Conservation (phyloP, 176 grass and related monocot species). For the Ensete glaucum region DNA sequence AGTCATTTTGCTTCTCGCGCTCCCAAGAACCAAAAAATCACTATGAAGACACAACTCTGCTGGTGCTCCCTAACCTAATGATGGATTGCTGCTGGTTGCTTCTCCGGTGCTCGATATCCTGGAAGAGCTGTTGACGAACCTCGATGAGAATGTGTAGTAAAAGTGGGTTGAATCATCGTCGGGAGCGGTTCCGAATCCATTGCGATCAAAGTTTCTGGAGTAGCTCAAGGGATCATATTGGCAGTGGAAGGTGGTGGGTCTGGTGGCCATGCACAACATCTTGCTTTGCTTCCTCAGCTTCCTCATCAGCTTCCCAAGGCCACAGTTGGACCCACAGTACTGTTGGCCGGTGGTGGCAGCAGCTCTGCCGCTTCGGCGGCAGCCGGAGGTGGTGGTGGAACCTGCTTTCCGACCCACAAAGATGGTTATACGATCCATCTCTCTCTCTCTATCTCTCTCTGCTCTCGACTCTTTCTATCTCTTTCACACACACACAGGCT, state of each 20-base stretch:
- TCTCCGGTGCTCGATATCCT: background rate
- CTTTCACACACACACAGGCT: too few relatives aligned
- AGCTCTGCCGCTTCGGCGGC: too few relatives aligned
- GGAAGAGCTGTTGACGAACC: slow-evolving; percentile 40
- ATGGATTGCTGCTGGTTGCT: background rate
- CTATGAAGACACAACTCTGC: too few relatives aligned
- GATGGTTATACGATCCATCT: background rate
- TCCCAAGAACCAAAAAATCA: too few relatives aligned
- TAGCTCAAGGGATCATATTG: slow-evolving; percentile 89
- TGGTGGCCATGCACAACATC: slow-evolving; percentile 31
- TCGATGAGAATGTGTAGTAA: slow-evolving; percentile 59
- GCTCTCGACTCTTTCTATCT: too few relatives aligned
- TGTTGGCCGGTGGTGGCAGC: background rate
- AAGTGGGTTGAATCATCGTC: slow-evolving; percentile 35
- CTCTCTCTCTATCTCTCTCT: too few relatives aligned
- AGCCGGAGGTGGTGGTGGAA: background rate
- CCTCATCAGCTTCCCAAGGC: slow-evolving; percentile 47
- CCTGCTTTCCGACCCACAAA: background rate
- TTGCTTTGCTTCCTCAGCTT: slow-evolving; percentile 69
- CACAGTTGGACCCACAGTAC: slow-evolving; percentile 32
- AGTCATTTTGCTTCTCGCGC: too few relatives aligned
- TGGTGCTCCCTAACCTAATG: background rate
- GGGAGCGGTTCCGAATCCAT: slow-evolving; percentile 35
- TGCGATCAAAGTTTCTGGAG: slow-evolving; percentile 73
- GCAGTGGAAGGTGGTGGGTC: slow-evolving; percentile 24